Conservation (phyloP, 768 basidiomycete species). For the Serendipita indica region DNA sequence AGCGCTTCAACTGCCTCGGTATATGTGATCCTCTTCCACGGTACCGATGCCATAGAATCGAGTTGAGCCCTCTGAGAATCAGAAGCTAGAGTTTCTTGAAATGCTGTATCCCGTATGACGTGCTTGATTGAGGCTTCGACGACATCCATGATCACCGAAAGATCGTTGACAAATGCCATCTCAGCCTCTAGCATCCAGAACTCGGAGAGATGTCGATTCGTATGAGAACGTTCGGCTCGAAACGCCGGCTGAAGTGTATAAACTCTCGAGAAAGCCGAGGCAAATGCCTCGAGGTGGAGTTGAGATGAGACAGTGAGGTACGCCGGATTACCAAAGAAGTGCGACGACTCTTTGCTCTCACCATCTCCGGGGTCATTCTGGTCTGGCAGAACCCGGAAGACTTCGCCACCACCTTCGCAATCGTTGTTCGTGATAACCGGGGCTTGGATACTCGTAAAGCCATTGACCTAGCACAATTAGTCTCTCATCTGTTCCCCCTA, state of each 20-base stretch:
- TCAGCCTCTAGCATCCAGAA: conserved; percentile 99
- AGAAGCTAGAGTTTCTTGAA: neutral
- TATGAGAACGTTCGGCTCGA: conserved; percentile 80
- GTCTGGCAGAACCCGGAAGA: conserved; percentile 51
- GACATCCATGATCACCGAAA: conserved; percentile 39
- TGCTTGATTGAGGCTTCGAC: conserved; percentile 41
- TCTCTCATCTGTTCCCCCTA: neutral
- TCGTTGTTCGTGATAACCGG: conserved; percentile 85
- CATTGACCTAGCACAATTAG: conserved; percentile 38
- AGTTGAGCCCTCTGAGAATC: neutral
- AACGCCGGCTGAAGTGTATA: conserved; percentile 92
- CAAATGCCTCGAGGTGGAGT: conserved; percentile 82
- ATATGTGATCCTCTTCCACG: conserved; percentile 69
- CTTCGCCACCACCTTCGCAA: conserved; percentile 92
- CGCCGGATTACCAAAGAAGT: conserved; percentile 59
- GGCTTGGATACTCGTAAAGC: conserved; percentile 64
- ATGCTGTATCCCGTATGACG: conserved; percentile 18
- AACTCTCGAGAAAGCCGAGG: conserved; percentile 60
- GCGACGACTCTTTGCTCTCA: conserved; percentile 11
- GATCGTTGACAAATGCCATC: conserved; percentile 41
- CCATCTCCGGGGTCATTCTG: conserved; percentile 12
- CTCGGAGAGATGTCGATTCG: conserved; percentile 84
- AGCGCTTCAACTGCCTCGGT: conserved; percentile 56
- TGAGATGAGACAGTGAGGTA: conserved; percentile 93
- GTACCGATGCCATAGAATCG: conserved; percentile 14